Evolutionary conservation across 257 asterid species (phyloP).

Genomic region (Anisodus tanguticus): DNA sequence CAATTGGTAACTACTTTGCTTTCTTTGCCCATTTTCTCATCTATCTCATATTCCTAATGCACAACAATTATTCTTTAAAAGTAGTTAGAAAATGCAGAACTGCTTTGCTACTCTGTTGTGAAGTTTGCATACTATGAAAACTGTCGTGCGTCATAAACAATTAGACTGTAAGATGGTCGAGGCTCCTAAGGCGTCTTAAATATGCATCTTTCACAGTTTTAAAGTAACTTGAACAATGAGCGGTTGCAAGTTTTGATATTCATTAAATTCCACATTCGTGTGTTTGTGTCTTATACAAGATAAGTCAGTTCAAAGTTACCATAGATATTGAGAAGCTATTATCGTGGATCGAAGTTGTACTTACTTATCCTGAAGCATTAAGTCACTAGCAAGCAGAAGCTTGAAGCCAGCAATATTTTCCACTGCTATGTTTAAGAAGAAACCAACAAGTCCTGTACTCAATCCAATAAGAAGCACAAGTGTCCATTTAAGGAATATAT

Average conservation of each 20-base stretch:
- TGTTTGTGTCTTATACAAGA: neutral
- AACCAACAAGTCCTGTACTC: slow-evolving; percentile 78
- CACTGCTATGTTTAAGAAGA: slow-evolving; percentile 82
- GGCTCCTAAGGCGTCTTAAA: neutral
- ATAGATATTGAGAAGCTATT: slow-evolving; percentile 19
- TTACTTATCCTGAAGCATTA: slow-evolving; percentile 75
- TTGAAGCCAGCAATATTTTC: slow-evolving; percentile 94
- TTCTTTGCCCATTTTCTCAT: neutral
- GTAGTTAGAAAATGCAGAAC: neutral
- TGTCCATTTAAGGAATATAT: slow-evolving; percentile 84
- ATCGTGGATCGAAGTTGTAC: slow-evolving; percentile 35
- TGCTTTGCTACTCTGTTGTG: neutral
- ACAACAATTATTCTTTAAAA: neutral
- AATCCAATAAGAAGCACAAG: slow-evolving; percentile 90
- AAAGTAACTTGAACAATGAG: neutral
- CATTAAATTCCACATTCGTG: neutral
- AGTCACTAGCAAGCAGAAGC: slow-evolving; percentile 60
- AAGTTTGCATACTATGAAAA: slow-evolving; percentile 18
- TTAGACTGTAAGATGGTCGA: neutral
- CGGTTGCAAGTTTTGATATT: neutral
- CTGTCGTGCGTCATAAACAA: neutral
- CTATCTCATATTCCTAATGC: no score
- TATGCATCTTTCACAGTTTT: neutral
- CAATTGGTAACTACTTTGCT: slow-evolving; percentile 4
- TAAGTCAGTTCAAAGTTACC: slow-evolving; percentile 8